Evolutionary conservation across 192 early-diverging fungal genomes (phyloP).

Genomic region (Funneliformis geosporum): DNA sequence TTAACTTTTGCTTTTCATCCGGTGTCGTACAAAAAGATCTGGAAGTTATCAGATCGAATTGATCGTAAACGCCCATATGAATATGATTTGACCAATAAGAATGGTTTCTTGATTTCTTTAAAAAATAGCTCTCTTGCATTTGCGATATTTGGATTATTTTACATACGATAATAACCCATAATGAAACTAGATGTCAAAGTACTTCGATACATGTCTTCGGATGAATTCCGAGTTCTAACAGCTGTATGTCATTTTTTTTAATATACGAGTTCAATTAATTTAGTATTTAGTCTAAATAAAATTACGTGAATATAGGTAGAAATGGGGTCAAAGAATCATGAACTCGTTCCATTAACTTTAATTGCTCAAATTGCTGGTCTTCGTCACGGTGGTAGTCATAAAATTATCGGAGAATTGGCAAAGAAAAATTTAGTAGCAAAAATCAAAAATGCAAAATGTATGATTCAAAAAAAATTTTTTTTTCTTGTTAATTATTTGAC

Average conservation of each 20-base stretch:
- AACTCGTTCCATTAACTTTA: conserved; percentile 90
- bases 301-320: conserved; percentile 59
- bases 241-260: conserved; percentile 59
- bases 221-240: conserved; percentile 95
- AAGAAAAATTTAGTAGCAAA: conserved; percentile 88
- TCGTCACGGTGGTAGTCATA: conserved; percentile 81
- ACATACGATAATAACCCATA: conserved; percentile 35
- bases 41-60: too few species aligned
- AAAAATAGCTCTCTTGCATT: too few species aligned
- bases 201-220: conserved; percentile 89
- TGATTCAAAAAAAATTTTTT: conserved; percentile 26
- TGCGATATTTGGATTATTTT: too few species aligned
- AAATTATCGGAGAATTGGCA: conserved; percentile 82
- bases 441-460: conserved; percentile 81
- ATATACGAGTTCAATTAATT: neutral
- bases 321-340: conserved; percentile 98
- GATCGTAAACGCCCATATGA: too few species aligned
- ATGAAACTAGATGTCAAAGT: conserved; percentile 98
- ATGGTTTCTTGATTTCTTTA: too few species aligned
- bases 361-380: conserved; percentile 95
- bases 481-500: neutral
- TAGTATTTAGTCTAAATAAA: neutral
- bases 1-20: too few species aligned
- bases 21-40: too few species aligned
- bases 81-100: too few species aligned